Conservation (phyloP, 2,329 filamentous ascomycete species). For the Aspergillus spinulosporus region DNA sequence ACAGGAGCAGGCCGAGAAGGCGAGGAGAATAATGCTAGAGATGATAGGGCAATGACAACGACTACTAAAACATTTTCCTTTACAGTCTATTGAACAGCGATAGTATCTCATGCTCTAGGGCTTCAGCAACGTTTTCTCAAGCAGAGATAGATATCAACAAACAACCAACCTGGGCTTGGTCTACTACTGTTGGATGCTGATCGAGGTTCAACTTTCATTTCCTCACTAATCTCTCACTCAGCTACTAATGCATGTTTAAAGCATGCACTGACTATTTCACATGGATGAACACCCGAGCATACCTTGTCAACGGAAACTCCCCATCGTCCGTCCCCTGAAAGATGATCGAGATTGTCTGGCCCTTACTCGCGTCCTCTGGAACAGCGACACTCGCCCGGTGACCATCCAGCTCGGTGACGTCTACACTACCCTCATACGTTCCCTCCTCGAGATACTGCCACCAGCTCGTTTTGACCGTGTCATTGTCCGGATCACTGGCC, state of each 20-base stretch:
- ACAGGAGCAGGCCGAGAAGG: conserved; percentile 27
- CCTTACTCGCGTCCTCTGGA: not conserved
- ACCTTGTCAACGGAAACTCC: conserved; percentile 3
- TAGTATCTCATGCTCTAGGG: too few relatives aligned
- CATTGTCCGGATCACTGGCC: not conserved
- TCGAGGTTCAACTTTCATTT: too few relatives aligned
- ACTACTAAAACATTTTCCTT: not conserved
- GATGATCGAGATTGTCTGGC: conserved; percentile 1
- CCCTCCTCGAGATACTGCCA: conserved; percentile 11
- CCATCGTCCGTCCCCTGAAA: conserved; percentile 8
- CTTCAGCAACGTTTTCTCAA: too few relatives aligned
- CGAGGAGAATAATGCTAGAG: conserved; percentile 13
- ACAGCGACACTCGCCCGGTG: not conserved
- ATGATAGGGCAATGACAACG: not conserved
- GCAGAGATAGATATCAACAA: too few relatives aligned
- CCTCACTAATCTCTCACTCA: too few relatives aligned
- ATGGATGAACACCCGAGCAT: not conserved
- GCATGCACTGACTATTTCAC: not conserved
- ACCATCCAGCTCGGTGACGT: not conserved
- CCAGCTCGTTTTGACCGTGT: not conserved
- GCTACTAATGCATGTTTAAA: not conserved
- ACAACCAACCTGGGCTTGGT: too few relatives aligned
- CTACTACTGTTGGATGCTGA: too few relatives aligned
- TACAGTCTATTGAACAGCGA: not conserved
- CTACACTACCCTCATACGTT: conserved; percentile 1